Base-by-base conservation (phyloP, 768 basidiomycete genomes). In the Auricularia sp. region DNA sequence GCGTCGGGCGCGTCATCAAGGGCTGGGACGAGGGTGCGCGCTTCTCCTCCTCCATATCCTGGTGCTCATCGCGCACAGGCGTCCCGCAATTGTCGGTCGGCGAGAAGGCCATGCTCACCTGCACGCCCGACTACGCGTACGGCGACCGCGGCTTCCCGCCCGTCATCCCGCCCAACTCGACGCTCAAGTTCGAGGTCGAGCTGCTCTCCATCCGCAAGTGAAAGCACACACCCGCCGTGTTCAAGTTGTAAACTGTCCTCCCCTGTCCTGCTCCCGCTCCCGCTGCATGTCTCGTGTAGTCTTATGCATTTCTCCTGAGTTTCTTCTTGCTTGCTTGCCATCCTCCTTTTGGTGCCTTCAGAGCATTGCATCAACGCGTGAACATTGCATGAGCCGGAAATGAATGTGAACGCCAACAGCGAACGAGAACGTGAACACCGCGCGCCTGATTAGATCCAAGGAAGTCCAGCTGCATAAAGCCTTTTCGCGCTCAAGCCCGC, bases 11-110 rank as follows among this genome's bases (percentile, higher is more conserved):
- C 71, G 92, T 95, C 59, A 93, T 95, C 77, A 87, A 80, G 71
- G 90, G 92, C 36, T 94, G 91, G 93, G 92, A 93, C 71, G 90
- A 93, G 74, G 92, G 93, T 87, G 68, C 69, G 81, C 75, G 34
- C 7, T 14, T 58, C n/a, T 33, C n/a, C n/a, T n/a, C n/a, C n/a
- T n/a, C n/a, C n/a, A 34, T 1, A 64, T 67, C n/a, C 64, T 61
- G 68, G 64, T 66, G 66, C 72, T 62, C n/a, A 43, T 29, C 64
- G 10, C 23, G 12, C 63, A 63, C 70, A 92, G 91, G 86, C 61
- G 90, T 95, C 16, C 84, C 81, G 3, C 79, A 91, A 76, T 77
- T 94, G 67, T 90, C 90, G 11, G 42, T 90, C 36, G 90, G 90
- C 68, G 71, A 88, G 74, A 93, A 88, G 74, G 92, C 90, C 14